A percentile compares a stretch with the other conserved stretches of the same genome.
Conservation (phyloP, 306 rosid species). For the Vigna radiata region DNA sequence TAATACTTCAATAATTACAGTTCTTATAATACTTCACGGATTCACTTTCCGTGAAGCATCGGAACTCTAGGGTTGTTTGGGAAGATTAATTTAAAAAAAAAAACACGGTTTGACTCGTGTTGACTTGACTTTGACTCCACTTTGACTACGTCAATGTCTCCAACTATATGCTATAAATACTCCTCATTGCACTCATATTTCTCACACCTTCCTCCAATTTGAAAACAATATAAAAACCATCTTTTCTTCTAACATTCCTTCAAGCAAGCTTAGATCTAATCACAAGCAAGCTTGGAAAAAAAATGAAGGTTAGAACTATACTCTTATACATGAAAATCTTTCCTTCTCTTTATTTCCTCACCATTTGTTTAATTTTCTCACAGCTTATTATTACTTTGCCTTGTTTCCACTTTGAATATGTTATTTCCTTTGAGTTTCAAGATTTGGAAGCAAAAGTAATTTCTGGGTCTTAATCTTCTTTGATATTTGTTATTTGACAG, state of each 20-base stretch:
- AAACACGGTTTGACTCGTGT: not conserved
- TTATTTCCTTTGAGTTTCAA: not conserved
- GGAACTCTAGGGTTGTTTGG: too few relatives aligned
- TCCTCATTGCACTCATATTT: not conserved
- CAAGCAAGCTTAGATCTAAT: not conserved
- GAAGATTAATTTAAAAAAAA: too few relatives aligned
- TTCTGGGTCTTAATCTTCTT: not conserved
- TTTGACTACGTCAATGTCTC: not conserved
- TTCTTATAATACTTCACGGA: not conserved
- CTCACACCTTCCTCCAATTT: not conserved
- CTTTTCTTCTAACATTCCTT: not conserved
- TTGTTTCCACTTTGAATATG: not conserved
- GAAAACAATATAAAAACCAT: not conserved
- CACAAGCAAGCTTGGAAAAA: not conserved
- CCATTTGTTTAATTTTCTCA: not conserved
- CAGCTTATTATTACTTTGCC: not conserved
- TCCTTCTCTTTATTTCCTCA: not conserved
- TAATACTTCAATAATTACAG: not conserved
- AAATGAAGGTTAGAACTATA: constrained; percentile 13
- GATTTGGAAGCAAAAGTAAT: not conserved
- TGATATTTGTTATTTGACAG: constrained; percentile 46
- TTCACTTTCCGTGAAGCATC: not conserved
- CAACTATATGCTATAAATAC: not conserved
- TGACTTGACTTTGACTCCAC: not conserved
- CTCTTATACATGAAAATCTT: not conserved